Percentiles rank a stretch among this genome's conserved stretches.
Conservation (phyloP, 495 filamentous ascomycete species). For the Penicillium egyptiacum region DNA sequence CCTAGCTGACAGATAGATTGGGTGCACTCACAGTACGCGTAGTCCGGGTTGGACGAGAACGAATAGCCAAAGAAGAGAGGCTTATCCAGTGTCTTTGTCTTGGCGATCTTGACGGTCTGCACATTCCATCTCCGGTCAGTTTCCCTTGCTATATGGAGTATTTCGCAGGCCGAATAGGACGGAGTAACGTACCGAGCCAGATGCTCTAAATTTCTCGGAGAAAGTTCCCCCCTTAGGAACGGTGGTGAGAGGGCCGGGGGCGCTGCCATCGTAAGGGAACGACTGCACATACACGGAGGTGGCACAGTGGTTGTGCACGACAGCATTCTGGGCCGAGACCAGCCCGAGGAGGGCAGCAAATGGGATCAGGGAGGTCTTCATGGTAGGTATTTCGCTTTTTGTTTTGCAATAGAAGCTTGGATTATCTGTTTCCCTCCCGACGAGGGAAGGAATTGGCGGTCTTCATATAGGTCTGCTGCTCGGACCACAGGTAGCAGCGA, state of each 20-base stretch:
- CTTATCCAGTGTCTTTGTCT: constrained; percentile 26
- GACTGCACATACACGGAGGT: constrained; percentile 33
- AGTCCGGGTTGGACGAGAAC: constrained; percentile 30
- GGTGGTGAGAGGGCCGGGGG: constrained; percentile 29
- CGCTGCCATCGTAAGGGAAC: constrained; percentile 33
- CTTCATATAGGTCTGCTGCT: constrained; percentile 28
- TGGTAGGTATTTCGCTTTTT: constrained; percentile 19
- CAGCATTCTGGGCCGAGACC: constrained; percentile 29
- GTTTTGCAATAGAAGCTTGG: constrained; percentile 16
- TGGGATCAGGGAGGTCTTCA: constrained; percentile 28
- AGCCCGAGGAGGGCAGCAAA: constrained; percentile 26
- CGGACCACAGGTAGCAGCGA: constrained; percentile 7
- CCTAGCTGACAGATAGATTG: constrained; percentile 12
- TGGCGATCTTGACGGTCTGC: constrained; percentile 33
- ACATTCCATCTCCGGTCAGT: constrained; percentile 21
- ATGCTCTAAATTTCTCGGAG: constrained; percentile 27
- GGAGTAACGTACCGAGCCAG: constrained; percentile 30
- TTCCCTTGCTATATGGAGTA: constrained; percentile 9
- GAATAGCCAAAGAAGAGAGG: constrained; percentile 37
- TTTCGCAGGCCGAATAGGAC: constrained; percentile 1
- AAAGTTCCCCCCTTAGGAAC: constrained; percentile 27
- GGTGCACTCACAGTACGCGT: constrained; percentile 31
- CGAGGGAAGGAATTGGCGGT: constrained; percentile 14
- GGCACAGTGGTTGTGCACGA: constrained; percentile 30
- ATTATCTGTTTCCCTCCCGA: constrained; percentile 14